Evolutionary conservation across 352 stramenopile genomes (phyloP).

Genomic region (Pythium sp.): DNA sequence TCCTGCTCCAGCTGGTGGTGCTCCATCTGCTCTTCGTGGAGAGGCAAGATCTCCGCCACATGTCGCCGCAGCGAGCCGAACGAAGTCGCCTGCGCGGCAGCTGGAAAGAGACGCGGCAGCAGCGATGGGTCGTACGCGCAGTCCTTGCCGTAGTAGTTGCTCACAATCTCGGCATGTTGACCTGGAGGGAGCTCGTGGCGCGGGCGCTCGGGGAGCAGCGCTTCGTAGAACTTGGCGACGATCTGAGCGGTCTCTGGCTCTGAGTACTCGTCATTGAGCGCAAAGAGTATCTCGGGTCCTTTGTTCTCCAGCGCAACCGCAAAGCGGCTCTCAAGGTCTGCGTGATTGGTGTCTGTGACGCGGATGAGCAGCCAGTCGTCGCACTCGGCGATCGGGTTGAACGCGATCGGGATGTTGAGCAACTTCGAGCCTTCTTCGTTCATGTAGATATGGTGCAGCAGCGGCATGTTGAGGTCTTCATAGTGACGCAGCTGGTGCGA

Average conservation of each 20-base stretch:
- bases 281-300: slow-evolving; percentile 58
- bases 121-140: slow-evolving; percentile 49
- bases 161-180: slow-evolving; percentile 44
- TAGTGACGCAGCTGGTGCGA: slow-evolving; percentile 60
- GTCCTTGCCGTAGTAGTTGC: slow-evolving; percentile 70
- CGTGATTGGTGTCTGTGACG: slow-evolving; percentile 56
- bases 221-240: slow-evolving; percentile 56
- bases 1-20: not conserved
- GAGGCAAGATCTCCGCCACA: not conserved
- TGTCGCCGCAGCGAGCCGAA: slow-evolving; percentile 26
- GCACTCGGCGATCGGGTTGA: slow-evolving; percentile 66
- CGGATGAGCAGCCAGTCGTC: slow-evolving; percentile 80
- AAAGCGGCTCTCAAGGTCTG: slow-evolving; percentile 28
- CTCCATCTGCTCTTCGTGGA: slow-evolving; percentile 6
- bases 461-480: slow-evolving; percentile 70
- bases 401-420: slow-evolving; percentile 61
- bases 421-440: slow-evolving; percentile 61
- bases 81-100: not conserved
- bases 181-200: slow-evolving; percentile 64
- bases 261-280: slow-evolving; percentile 82
- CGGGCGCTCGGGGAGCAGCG: slow-evolving; percentile 47
- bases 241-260: slow-evolving; percentile 45
- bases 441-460: slow-evolving; percentile 82
- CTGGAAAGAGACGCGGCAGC: not conserved
- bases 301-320: slow-evolving; percentile 39